Evolutionary conservation across 108 stramenopile genomes (phyloP).

Genomic region (Parietichytrium sp.): DNA sequence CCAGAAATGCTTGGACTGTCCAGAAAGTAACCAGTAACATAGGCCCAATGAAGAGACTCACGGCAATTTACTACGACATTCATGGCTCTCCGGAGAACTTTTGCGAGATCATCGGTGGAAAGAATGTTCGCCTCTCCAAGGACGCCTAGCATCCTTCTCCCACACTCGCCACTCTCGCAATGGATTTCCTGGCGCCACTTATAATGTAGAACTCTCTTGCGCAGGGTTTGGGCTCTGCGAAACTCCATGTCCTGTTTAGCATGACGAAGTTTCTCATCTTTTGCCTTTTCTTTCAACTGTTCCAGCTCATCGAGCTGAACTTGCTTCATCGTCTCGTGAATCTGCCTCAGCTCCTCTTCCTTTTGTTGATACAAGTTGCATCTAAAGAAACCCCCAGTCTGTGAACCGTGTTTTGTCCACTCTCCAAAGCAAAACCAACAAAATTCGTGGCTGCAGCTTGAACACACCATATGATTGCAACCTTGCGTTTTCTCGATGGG

Average conservation of each 20-base stretch:
- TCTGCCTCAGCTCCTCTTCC: neutral
- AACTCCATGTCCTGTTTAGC: conserved; percentile 1
- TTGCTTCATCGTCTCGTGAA: neutral
- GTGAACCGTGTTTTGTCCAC: conserved; percentile 90
- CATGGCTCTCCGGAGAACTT: conserved; percentile 10
- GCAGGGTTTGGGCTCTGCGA: neutral
- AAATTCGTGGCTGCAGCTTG: conserved; percentile 75
- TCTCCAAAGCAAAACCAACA: conserved; percentile 98
- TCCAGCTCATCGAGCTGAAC: neutral
- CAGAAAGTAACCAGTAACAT: neutral
- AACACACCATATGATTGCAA: conserved; percentile 95
- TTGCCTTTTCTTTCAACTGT: neutral
- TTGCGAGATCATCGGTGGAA: neutral
- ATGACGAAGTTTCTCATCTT: neutral
- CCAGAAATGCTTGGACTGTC: neutral
- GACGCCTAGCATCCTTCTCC: too few species aligned
- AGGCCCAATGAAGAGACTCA: neutral
- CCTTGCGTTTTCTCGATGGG: conserved; percentile 99
- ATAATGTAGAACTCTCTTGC: neutral
- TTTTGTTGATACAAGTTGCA: conserved; percentile 77
- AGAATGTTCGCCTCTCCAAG: neutral
- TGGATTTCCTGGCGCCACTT: neutral
- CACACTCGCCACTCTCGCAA: neutral
- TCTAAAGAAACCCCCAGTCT: conserved; percentile 96
- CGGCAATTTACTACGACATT: neutral